Evolutionary conservation across 257 asterid species (phyloP).

Genomic region (Gardenia jasminoides): DNA sequence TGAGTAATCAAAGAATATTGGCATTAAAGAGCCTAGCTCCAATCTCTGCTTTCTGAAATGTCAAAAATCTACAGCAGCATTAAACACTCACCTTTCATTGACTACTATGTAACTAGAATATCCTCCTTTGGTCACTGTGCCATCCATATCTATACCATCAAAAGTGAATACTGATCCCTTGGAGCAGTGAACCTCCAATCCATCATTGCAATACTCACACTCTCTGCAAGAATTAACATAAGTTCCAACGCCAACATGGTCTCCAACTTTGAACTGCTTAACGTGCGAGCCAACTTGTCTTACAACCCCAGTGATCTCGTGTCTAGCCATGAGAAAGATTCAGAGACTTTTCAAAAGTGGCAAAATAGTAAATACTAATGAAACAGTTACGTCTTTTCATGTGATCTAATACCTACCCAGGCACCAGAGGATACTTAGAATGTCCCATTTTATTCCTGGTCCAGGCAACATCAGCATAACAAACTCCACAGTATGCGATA

Average conservation of each 20-base stretch:
- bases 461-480: slow-evolving; percentile 88
- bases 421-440: slow-evolving; percentile 84
- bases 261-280: slow-evolving; percentile 64
- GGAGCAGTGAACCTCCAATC: slow-evolving; percentile 60
- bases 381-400: background rate
- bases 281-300: slow-evolving; percentile 64
- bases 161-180: slow-evolving; percentile 62
- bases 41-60: background rate
- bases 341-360: background rate
- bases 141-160: slow-evolving; percentile 71
- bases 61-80: background rate
- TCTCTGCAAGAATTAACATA: slow-evolving; percentile 83
- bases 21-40: background rate
- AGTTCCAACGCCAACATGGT: slow-evolving; percentile 85
- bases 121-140: slow-evolving; percentile 91
- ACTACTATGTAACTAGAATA: slow-evolving; percentile 73
- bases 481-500: slow-evolving; percentile 74
- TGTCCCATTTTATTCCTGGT: slow-evolving; percentile 52
- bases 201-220: slow-evolving; percentile 71
- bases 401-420: slow-evolving; percentile 57
- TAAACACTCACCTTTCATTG: slow-evolving; percentile 55
- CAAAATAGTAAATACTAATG: background rate
- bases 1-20: background rate
- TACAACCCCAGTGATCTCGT: slow-evolving; percentile 81
- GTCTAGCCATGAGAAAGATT: slow-evolving; percentile 41